Conservation (phyloP, 1,284 basidiomycete species). For the Ustilago tritici region DNA sequence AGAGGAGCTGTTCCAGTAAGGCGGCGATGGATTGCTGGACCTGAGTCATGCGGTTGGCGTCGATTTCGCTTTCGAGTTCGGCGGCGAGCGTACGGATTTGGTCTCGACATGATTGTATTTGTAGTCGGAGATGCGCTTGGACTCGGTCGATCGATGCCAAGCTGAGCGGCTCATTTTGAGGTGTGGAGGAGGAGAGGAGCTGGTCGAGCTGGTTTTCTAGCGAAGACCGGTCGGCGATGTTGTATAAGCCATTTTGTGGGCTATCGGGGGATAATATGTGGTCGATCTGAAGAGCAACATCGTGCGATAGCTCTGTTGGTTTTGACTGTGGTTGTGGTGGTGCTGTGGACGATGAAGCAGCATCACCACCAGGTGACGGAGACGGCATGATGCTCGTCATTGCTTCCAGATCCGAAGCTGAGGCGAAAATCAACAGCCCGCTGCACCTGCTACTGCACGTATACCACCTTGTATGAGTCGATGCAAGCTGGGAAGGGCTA, state of each 20-base stretch:
- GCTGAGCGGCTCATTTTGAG: constrained; percentile 28
- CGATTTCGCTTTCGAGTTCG: constrained; percentile 45
- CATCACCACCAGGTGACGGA: constrained; percentile 10
- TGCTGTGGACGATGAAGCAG: not conserved
- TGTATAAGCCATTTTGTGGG: constrained; percentile 21
- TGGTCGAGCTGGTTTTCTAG: constrained; percentile 38
- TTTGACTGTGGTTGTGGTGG: constrained; percentile 24
- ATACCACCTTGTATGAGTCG: too few species aligned
- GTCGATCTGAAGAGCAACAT: constrained; percentile 44
- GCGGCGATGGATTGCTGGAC: constrained; percentile 42
- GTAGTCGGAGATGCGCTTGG: constrained; percentile 34
- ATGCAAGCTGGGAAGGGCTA: too few species aligned
- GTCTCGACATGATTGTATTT: constrained; percentile 32
- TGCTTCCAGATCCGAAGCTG: constrained; percentile 7
- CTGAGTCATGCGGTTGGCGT: constrained; percentile 47
- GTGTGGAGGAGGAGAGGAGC: constrained; percentile 23
- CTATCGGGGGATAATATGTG: constrained; percentile 18
- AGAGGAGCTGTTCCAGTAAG: constrained; percentile 89
- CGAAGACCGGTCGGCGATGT: constrained; percentile 26
- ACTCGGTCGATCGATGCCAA: constrained; percentile 37
- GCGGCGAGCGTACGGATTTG: constrained; percentile 29
- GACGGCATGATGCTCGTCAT: constrained; percentile 23
- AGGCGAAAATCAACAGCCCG: too few species aligned
- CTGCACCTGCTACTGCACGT: too few species aligned
- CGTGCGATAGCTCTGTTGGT: constrained; percentile 23